Evolutionary conservation across 176 grass and related monocot genomes (phyloP), one percentile per base, ranked within the genome.

Genomic region (Triticum timopheevii): DNA sequence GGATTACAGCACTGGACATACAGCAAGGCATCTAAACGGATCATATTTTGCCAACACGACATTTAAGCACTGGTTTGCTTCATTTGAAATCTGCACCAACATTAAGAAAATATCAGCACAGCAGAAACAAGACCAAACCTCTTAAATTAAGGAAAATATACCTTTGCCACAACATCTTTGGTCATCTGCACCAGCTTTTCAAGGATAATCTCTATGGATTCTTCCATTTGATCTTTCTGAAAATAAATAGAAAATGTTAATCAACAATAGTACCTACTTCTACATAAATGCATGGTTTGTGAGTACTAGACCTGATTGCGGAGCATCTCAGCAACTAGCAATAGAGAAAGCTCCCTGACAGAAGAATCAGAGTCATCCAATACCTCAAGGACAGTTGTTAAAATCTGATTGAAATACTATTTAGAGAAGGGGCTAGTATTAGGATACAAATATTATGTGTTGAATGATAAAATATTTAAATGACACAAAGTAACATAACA

Each of bases 321-420:
- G 63, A 98, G 89, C 91, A 98, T 95, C 92, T 91, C 89, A 76
- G 72, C 58, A 78, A 95, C 68, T 83, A 98, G 84, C 38, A 78
- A 93, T 79, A 98, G 85, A 65, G 83, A 88, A 82, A 92, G 77
- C 76, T 90, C 93, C 92, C 89, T 95, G 23, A 82, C 61, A 42
- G 93, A 90, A 73, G 91, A 84, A 91, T 95, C 95, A 33, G 87
- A 83, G 49, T 95, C 93, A 90, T 93, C 95, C 89, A 95, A 77
- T 25, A 90, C 87, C 77, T 93, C 95, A 34, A 98, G 85, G 61
- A 93, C 73, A 87, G 89, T 86, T 76, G 95, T 93, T 65, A 98
- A 90, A 69, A 98, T 93, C 84, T 98, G 95, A 90, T 98, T 93
- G 91, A 98, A 95, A 85, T 95, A 95, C 93, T 95, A 35, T 85